Percentiles rank a stretch among this genome's conserved stretches.
Evolutionary conservation across 2,329 filamentous ascomycete species (phyloP).

Genomic region (Lasiodiplodia theobromae): DNA sequence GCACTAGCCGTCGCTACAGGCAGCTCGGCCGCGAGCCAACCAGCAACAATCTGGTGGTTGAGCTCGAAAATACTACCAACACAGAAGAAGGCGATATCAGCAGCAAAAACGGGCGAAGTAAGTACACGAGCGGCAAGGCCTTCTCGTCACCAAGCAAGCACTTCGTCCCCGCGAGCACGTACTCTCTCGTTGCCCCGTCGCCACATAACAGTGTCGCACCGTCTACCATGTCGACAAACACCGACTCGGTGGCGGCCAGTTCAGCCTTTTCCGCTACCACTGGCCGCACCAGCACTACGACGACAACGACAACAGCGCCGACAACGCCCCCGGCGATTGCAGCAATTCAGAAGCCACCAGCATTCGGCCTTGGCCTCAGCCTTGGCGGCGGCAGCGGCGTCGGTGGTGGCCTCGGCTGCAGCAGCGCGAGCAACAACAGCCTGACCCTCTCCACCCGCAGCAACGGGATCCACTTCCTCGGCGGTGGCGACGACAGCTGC

Average conservation of each 20-base stretch:
- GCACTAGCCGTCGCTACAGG: slow-evolving; percentile 43
- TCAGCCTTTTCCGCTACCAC: background rate
- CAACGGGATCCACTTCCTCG: background rate
- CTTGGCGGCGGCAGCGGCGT: slow-evolving; percentile 5
- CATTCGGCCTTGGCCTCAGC: slow-evolving; percentile 10
- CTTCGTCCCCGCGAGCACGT: slow-evolving; percentile 8
- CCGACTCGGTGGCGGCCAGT: background rate
- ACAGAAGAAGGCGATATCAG: background rate
- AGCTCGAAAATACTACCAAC: background rate
- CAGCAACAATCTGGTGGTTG: background rate
- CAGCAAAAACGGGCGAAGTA: background rate
- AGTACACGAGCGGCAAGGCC: background rate
- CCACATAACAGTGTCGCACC: slow-evolving; percentile 1
- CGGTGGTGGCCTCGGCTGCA: background rate
- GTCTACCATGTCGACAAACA: background rate
- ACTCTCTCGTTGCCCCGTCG: slow-evolving; percentile 2
- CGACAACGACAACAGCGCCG: background rate
- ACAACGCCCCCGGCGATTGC: background rate
- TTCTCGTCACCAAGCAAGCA: slow-evolving; percentile 10
- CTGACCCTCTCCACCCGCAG: background rate
- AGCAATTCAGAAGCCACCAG: background rate
- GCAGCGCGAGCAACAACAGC: background rate
- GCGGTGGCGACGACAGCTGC: slow-evolving; percentile 20
- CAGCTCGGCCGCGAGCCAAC: slow-evolving; percentile 48
- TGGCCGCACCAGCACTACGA: slow-evolving; percentile 3